A percentile compares a stretch with the other conserved stretches of the same genome.
Evolutionary conservation across 257 asterid genomes (phyloP).

Genomic region (Solanum pennellii): DNA sequence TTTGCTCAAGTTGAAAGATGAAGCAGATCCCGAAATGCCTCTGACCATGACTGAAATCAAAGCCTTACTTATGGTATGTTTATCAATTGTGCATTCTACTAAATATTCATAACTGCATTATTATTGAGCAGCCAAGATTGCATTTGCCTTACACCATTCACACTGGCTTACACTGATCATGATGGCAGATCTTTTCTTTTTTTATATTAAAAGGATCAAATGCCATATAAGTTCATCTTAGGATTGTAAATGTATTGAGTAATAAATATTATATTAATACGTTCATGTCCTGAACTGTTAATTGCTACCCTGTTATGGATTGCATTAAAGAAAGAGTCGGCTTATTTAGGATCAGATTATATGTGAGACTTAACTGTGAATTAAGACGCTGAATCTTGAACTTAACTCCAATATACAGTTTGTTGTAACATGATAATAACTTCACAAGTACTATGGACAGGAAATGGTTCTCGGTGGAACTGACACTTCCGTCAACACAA

Average conservation of each 20-base stretch:
- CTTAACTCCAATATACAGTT: not conserved
- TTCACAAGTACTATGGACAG: constrained; percentile 5
- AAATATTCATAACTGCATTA: too few relatives aligned
- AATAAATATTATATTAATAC: too few relatives aligned
- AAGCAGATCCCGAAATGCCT: constrained; percentile 34
- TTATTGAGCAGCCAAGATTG: too few relatives aligned
- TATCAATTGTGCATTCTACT: not conserved
- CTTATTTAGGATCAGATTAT: not conserved
- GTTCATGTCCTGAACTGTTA: not conserved
- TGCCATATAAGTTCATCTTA: not conserved
- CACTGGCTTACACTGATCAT: too few relatives aligned
- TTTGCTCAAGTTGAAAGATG: constrained; percentile 38
- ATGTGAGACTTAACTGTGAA: not conserved
- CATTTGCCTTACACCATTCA: not conserved
- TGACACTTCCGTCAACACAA: constrained; percentile 49
- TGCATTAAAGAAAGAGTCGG: not conserved
- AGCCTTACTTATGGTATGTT: constrained; percentile 64
- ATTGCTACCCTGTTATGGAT: not conserved
- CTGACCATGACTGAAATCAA: constrained; percentile 50
- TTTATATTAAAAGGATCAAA: not conserved
- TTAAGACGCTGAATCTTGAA: not conserved
- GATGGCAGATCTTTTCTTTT: too few relatives aligned
- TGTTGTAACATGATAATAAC: not conserved
- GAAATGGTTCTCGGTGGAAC: constrained; percentile 72
- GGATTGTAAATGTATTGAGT: not conserved